Conservation (phyloP, 306 rosid species). For the Hippophae gyantsensis region DNA sequence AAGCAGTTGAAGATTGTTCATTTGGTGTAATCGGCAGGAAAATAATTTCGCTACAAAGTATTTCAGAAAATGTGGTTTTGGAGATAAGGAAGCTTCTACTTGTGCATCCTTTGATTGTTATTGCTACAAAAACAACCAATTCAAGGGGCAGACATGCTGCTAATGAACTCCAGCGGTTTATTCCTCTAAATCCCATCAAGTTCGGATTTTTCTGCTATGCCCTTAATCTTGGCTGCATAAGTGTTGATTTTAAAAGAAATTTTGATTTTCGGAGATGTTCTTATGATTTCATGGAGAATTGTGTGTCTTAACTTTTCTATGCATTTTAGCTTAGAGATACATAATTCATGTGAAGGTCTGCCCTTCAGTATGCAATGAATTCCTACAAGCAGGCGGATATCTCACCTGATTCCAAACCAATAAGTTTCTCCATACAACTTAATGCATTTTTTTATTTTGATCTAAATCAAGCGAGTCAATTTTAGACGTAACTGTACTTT, state of each 20-base stretch:
- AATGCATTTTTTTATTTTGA: too few species aligned
- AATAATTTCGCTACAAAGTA: slow-evolving; percentile 55
- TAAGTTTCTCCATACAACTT: too few species aligned
- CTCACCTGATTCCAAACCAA: too few species aligned
- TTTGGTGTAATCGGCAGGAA: slow-evolving; percentile 33
- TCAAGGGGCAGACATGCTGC: slow-evolving; percentile 39
- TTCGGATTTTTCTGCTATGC: not conserved
- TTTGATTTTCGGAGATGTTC: not conserved
- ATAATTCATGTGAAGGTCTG: too few species aligned
- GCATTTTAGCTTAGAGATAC: too few species aligned
- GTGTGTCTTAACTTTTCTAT: too few species aligned
- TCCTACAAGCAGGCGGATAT: too few species aligned
- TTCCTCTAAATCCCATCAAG: slow-evolving; percentile 5
- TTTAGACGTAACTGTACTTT: too few species aligned
- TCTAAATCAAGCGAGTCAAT: too few species aligned
- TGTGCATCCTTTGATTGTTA: slow-evolving; percentile 70
- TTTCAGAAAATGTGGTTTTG: slow-evolving; percentile 62
- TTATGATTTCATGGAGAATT: not conserved
- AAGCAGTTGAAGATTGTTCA: not conserved
- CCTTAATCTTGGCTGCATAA: not conserved
- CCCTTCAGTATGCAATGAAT: too few species aligned
- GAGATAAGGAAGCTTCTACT: slow-evolving; percentile 61
- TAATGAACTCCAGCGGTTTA: slow-evolving; percentile 50
- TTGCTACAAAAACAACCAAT: slow-evolving; percentile 64
- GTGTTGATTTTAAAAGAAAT: not conserved